Evolutionary conservation across 768 basidiomycete species (phyloP), one percentile per base, ranked within the genome.

Genomic region (Suillus occidentalis): DNA sequence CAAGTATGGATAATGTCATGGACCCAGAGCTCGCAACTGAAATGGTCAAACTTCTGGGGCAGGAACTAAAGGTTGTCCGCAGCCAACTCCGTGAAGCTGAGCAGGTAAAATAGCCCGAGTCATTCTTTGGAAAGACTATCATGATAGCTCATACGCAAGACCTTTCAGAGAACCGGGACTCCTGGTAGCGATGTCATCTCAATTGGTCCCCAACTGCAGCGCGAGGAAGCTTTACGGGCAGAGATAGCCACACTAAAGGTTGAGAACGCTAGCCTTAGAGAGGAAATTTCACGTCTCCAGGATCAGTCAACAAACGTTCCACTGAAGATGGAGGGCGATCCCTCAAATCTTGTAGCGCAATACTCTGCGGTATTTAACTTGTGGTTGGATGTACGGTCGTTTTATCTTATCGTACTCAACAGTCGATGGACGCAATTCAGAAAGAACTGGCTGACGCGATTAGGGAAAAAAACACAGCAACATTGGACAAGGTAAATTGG

Each of bases 1-100:
- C 49, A 49, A 36, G 20, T 34, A 71, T 70, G 75, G 70, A 76
- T 61, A 63, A 34, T 57, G 56, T 40, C 36, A 67, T 68, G 66
- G 75, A 76, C 50, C 64, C 70, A 65, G 75, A 75, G 63, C 28
- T 72, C 4, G 52, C 75, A 40, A 13, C 61, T 16, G 75, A 75
- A 12, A 52, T 69, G 71, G 65, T 75, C 50, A 74, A 70, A 52
- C 12, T 77, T 9, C 45, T 75, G 25, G 71, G 16, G 5, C 67
- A 74, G 42, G 66, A 76, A 52, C 69, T 76, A 61, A 77, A 72
- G 47, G 22, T 36, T 2, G 66, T 65, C 36, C 66, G 72, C 53
- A 64, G 64, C 42, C 68, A 71, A 40, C 71, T 75, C 57, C 67
- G 57, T 14, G 72, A 75, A 20, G 63, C 67, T 59, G 62, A 70